Evolutionary conservation across 176 grass and related monocot genomes (phyloP).

Genomic region (Miscanthus lutarioriparius): DNA sequence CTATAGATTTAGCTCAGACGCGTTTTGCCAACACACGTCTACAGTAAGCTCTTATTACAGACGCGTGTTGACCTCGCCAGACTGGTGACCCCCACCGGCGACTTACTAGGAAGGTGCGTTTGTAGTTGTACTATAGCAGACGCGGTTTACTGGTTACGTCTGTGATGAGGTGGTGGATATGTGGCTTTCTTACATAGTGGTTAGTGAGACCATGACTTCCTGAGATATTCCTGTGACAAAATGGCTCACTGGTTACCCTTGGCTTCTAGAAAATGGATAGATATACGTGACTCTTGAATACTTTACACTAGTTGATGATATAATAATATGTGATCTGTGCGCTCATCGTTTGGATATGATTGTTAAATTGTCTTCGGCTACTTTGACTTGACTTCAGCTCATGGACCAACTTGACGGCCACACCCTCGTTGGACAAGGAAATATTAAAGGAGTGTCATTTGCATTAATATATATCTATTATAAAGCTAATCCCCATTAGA

Average conservation of each 20-base stretch:
- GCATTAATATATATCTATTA: too few relatives aligned
- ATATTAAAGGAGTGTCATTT: neutral
- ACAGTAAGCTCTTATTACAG: too few relatives aligned
- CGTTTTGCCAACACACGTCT: too few relatives aligned
- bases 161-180: too few relatives aligned
- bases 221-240: neutral
- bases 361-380: slow-evolving; percentile 1
- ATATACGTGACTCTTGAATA: neutral
- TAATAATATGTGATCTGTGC: neutral
- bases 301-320: neutral
- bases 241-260: neutral
- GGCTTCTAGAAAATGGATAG: neutral
- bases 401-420: neutral
- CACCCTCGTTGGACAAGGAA: neutral
- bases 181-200: too few relatives aligned
- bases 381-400: slow-evolving; percentile 34
- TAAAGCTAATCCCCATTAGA: too few relatives aligned
- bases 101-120: too few relatives aligned
- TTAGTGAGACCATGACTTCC: neutral
- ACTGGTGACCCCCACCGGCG: too few relatives aligned
- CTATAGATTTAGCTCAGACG: too few relatives aligned
- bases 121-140: too few relatives aligned
- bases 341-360: neutral
- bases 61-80: too few relatives aligned
- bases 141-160: too few relatives aligned